Base-by-base conservation (phyloP, 2,329 filamentous ascomycete genomes). In the Cytospora chrysosperma region DNA sequence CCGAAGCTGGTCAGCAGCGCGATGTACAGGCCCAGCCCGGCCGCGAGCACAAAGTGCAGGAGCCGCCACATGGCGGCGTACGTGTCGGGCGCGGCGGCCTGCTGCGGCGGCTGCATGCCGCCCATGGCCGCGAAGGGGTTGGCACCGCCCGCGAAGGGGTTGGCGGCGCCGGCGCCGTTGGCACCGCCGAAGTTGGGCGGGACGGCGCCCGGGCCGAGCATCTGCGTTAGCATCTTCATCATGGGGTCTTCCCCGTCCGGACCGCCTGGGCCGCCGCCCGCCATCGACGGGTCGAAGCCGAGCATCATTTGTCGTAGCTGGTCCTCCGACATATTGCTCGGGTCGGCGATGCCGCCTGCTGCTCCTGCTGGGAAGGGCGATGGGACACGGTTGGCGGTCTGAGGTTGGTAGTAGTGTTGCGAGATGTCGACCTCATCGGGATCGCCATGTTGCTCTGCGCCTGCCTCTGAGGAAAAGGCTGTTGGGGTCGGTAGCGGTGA, bases 381-480 rank as follows among this genome's bases (percentile, higher is more conserved):
- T 34, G 75, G 69, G 58, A 79, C 71, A 59, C 78, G 76, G 26
- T 77, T 69, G 49, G 79, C 78, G 12, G 77, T 75, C 27, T 78
- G 75, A 1, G 87, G 88, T 37, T 82, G 76, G 75, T 89, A 90
- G 75, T 83, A 88, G 76, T 91, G 89, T 67, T 88, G 77, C n/a
- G 89, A 91, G 69, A 94, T 92, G 73, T 93, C 90, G 67, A 92
- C 83, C 74, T 93, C 91, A 6, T 88, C 89, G 7, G 90, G 90
- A 70, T 91, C 88, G 62, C 81, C 85, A 70, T 83, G 77, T 30
- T 74, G 72, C 26, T 74, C 58, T 9, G 72, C 50, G 47, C 70
- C 56, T 49, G 76, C 69, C 72, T n/a, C 75, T 69, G 30, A 75
- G 68, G 30, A 75, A 68, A 26, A 68, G 47, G 74, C 67, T 13